phyloP scores from a whole-genome alignment of 2,329 filamentous ascomycete species.

The Clarireedia homoeocarpa region DNA sequence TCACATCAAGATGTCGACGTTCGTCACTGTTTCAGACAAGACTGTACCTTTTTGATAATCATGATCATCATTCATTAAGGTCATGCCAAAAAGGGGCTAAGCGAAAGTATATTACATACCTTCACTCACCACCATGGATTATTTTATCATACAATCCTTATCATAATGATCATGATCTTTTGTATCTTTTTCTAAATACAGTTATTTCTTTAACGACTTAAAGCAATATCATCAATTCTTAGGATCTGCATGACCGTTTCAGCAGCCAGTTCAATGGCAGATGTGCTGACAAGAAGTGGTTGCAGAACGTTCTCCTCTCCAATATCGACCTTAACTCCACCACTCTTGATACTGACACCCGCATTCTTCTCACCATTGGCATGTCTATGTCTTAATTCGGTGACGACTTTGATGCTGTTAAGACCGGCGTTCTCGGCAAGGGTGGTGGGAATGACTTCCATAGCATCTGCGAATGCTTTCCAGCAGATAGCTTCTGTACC shows the following conservation, averaged over 20 bases:
- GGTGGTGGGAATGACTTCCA: slow-evolving; percentile 95
- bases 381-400: slow-evolving; percentile 87
- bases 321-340: slow-evolving; percentile 94
- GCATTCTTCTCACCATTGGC: slow-evolving; percentile 93
- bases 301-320: slow-evolving; percentile 95
- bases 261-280: slow-evolving; percentile 90
- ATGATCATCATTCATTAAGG: slow-evolving; percentile 2
- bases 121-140: slow-evolving; percentile 6
- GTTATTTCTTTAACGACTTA: slow-evolving; percentile 19
- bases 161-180: slow-evolving; percentile 5
- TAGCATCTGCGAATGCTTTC: slow-evolving; percentile 96
- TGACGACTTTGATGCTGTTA: slow-evolving; percentile 98
- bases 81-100: slow-evolving; percentile 10
- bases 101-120: slow-evolving; percentile 2
- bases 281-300: slow-evolving; percentile 92
- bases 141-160: slow-evolving; percentile 3
- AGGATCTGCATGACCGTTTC: slow-evolving; percentile 73
- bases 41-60: background rate
- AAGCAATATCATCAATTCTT: slow-evolving; percentile 26
- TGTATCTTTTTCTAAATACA: background rate
- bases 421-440: slow-evolving; percentile 94
- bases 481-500: slow-evolving; percentile 97
- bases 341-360: slow-evolving; percentile 95
- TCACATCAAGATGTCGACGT: too few species aligned
- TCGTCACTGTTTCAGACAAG: too few species aligned